These are phyloP conservation scores for Cyberlindnera amylophila DNA, from an alignment of 805 yeast genomes.

Conservation along the genomic window DNA sequence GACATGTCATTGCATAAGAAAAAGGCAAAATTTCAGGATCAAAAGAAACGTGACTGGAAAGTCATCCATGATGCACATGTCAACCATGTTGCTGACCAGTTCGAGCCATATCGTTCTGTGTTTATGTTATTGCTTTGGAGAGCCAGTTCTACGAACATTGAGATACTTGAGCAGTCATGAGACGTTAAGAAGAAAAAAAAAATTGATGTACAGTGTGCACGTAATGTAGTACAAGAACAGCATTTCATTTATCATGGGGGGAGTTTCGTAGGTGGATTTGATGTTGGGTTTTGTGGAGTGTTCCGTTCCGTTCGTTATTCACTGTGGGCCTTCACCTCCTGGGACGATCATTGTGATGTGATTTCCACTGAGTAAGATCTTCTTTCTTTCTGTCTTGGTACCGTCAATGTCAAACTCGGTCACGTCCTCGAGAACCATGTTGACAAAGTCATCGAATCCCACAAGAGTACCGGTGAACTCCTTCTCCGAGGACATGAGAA, in stretches of 20 bases:
- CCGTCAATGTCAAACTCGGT: conserved; percentile 54
- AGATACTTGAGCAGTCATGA: conserved; percentile 7
- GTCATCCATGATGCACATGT: conserved; percentile 58
- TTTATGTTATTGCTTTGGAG: conserved; percentile 77
- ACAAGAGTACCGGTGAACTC: conserved; percentile 87
- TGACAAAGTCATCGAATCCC: conserved; percentile 95
- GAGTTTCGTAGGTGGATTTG: too few species aligned
- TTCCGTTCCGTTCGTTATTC: neutral
- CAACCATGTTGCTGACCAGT: conserved; percentile 50
- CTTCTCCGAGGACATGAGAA: conserved; percentile 54
- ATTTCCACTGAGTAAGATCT: conserved; percentile 68
- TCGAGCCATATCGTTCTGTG: conserved; percentile 62
- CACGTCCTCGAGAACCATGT: conserved; percentile 82
- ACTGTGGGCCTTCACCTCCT: conserved; percentile 39
- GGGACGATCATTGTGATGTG: conserved; percentile 68
- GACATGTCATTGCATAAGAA: conserved; percentile 32
- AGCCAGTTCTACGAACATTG: conserved; percentile 44
- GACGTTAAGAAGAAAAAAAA: too few species aligned
- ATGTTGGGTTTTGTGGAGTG: too few species aligned
- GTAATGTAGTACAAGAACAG: neutral
- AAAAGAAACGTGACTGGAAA: conserved; percentile 58
- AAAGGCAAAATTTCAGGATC: conserved; percentile 33
- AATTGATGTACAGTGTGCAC: too few species aligned
- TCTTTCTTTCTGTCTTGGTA: conserved; percentile 43
- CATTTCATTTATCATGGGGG: neutral